Base-by-base conservation (phyloP, 225 moss, liverwort and hornwort genomes). In the Asterella californica region DNA sequence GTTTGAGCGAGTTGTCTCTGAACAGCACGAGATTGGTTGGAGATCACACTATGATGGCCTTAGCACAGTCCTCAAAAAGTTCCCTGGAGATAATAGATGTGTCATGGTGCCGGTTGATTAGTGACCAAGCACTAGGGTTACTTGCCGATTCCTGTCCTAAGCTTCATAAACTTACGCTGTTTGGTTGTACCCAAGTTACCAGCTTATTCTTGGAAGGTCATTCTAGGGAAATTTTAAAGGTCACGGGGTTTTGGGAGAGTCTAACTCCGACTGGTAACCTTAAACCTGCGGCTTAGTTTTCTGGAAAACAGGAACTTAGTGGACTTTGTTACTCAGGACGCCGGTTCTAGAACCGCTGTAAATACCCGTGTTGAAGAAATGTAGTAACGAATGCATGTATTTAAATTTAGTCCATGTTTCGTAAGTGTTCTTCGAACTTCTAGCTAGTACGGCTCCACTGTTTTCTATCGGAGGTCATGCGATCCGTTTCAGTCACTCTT, bases 171-270 rank as follows among this genome's bases (percentile, higher is more conserved):
- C 81, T 91, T 45, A 79, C 65, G 17, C 73, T 91, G 24, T 91
- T 86, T 72, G 89, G 90, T 37, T 90, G 90, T 75, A 88, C 90
- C 46, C 90, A 90, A 82, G 84, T 90, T 34, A 77, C 83, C 24
- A 21, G 25, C 15, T 22, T 24, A 2, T 90, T 90, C 59, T 38
- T 84, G 53, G 81, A 86, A 21, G 90, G 90, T 29, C 90, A 90
- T 54, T 90, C 88, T 15, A 90, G 86, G 65, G 12, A 82, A 53
- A 60, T 19, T 47, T 37, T 87, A 79, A 71, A 83, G 67, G 83
- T 89, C 53, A 81, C 86, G 62, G 88, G 88, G 21, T 8, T 61
- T 12, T 72, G 72, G 72, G 48, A 72, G 52, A 52, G 52, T 52
- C 52, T 14, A 52, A 42, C 42, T 42, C 4, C 7, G 42, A 42